Evolutionary conservation across 345 rosid species (phyloP).

Genomic region (Chamaenerion angustifolium): DNA sequence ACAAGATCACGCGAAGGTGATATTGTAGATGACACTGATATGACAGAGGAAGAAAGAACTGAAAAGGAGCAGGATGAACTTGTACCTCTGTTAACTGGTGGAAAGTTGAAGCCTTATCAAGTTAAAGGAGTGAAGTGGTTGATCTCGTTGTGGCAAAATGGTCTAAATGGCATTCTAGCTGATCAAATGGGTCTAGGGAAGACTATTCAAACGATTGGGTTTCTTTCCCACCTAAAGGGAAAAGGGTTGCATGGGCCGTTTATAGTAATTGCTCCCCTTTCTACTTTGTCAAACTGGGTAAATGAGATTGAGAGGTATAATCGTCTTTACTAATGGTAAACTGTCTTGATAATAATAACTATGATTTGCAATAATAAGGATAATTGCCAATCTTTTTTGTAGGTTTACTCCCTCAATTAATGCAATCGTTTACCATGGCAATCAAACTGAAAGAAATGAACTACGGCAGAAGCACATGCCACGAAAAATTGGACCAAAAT

Average conservation of each 20-base stretch:
- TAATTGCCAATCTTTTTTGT: not conserved
- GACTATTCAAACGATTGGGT: conserved; percentile 90
- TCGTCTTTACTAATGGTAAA: not conserved
- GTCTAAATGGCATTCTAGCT: conserved; percentile 91
- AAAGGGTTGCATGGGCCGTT: conserved; percentile 84
- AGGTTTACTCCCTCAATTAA: conserved; percentile 71
- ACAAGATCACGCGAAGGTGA: conserved; percentile 53
- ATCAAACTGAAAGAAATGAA: conserved; percentile 47
- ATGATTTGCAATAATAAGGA: no score
- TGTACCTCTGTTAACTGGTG: conserved; percentile 81
- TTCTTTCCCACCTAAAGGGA: conserved; percentile 77
- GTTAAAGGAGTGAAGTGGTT: conserved; percentile 97
- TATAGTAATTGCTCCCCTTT: conserved; percentile 89
- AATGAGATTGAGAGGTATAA: conserved; percentile 67
- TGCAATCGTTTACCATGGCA: conserved; percentile 80
- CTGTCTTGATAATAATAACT: no score
- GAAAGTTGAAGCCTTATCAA: conserved; percentile 77
- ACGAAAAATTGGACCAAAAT: conserved; percentile 50
- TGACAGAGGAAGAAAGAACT: conserved; percentile 62
- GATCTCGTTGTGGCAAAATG: conserved; percentile 90
- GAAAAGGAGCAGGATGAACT: conserved; percentile 74
- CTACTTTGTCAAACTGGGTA: conserved; percentile 90
- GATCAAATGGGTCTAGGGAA: conserved; percentile 99
- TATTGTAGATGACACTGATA: conserved; percentile 23
- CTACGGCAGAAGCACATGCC: conserved; percentile 64